Base-by-base conservation (phyloP, 208 protist species). In the Tritrichomonas musculus region DNA sequence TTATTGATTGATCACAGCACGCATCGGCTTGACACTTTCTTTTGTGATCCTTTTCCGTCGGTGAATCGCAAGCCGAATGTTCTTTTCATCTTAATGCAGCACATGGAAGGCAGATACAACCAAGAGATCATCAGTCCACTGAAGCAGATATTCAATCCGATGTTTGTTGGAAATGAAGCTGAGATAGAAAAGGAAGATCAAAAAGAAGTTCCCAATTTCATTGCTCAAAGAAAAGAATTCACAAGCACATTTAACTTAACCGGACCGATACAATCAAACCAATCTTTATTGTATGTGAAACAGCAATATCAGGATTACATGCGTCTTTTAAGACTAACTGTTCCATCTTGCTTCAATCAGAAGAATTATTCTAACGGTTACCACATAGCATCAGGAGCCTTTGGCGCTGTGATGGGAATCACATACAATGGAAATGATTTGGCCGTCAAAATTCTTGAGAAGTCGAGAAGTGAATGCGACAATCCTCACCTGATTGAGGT, bases 401-500 rank as follows among this genome's bases (percentile, higher is more conserved):
- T 88, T 57, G 77, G 77, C 4, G 39, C 77, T 39, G 77, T 88
- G 11, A 88, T 88, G 77, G 47, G 17, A 39, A 47, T 88, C 1
- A 88, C 25, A 5, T 1, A 57, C 5, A 30, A 88, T 57, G 77
- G 47, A 11, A 39, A 57, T 9, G 27, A 53, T 44, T 14, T 88
- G 9, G 77, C 77, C 4, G 77, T 88, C 1, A 88, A 88, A 57
- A 57, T 88, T 17, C 30, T 88, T 8, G 41, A 88, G 17, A 88
- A 88, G 39, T 53, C 41, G 1, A 25, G 47, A 88, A 47, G 33
- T 39, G 47, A 44, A 39, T 88, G 33, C 36, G 77, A 88, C 39
- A 88, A 88, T 88, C 77, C 77, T 27, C 44, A 57, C n/a, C 22
- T 88, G 5, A 47, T 88, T 39, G 77, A 88, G n/a, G 77, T 88